Base-by-base conservation (phyloP, 1,139 yeast species). In the Scheffersomyces titani region DNA sequence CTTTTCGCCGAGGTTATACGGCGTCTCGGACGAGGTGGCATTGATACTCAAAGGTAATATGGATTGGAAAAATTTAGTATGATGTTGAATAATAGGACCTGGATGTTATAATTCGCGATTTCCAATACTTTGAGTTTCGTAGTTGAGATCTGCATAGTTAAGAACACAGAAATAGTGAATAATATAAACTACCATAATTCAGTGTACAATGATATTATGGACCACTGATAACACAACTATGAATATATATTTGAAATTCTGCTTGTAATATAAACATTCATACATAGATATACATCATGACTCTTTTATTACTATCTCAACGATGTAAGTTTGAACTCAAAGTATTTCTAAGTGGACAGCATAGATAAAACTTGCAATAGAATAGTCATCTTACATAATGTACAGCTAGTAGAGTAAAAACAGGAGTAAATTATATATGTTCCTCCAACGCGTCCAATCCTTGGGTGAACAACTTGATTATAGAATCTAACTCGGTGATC, bases 1-100 rank as follows among this genome's bases (percentile, higher is more conserved):
- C 82, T 56, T 70, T 80, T 63, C 65, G 87, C 80, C 53, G 78
- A 66, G 52, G 83, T 79, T 58, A 79, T 78, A 55, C 83, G 74
- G 60, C 83, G 72, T 66, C 83, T 73, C 66, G 78, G 77, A 51
- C 83, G 77, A 45, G 81, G 79, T 21, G 82, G 73, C 81, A 78
- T 78, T 55, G 49, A 58, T 53, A 52, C n/a, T 30, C 16, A 5
- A 30, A 30, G n/a, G 9, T 30, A 16, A 11, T 30, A 16, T 30
- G 3, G 40, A 30, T 11, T 30, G 40, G 16, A 30, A 30, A 22
- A 30, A 11, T 4, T 11, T 30, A 16, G 9, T 11, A 2, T 30
- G 2, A 30, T 30, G 11, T 6, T 2, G 16, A 30, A 30, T 13
- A 30, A 30, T 13, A 24, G 13, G 40, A 30, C 16, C 13, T 30